Evolutionary conservation across 148 eudicot genomes (phyloP).

Genomic region (Heliosperma pusillum): DNA sequence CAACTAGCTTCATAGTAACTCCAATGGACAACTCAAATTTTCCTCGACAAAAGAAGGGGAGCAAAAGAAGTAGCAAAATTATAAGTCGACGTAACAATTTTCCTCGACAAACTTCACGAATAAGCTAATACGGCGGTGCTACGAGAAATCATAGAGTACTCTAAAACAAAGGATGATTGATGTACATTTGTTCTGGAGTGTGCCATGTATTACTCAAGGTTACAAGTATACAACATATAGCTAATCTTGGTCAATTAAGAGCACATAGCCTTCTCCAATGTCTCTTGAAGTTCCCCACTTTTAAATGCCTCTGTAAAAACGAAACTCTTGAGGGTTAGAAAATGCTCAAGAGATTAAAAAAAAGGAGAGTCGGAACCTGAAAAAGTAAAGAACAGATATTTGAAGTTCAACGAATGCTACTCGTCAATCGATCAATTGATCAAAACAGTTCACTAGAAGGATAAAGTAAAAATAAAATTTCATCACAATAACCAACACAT

Average conservation of each 20-base stretch:
- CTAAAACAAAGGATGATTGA: background rate
- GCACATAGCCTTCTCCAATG: conserved; percentile 73
- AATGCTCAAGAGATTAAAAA: background rate
- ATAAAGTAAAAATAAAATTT: background rate
- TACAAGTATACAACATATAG: conserved; percentile 11
- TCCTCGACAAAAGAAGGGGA: no score
- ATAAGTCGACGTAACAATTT: no score
- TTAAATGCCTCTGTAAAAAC: conserved; percentile 64
- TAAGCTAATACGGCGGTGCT: no score
- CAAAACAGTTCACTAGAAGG: background rate
- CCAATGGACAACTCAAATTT: no score
- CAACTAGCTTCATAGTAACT: no score
- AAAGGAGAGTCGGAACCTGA: background rate
- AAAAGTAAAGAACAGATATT: background rate
- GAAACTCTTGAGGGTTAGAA: background rate
- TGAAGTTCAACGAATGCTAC: background rate
- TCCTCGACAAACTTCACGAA: no score
- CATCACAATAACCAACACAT: background rate
- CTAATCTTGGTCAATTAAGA: conserved; percentile 35
- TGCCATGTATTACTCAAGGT: conserved; percentile 3
- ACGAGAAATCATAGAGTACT: background rate
- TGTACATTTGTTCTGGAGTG: background rate
- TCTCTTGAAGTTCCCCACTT: conserved; percentile 86
- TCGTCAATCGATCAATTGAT: background rate
- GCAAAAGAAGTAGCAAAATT: no score